Conservation (phyloP, 2,329 filamentous ascomycete genomes). For the Trichoderma harzianum region DNA sequence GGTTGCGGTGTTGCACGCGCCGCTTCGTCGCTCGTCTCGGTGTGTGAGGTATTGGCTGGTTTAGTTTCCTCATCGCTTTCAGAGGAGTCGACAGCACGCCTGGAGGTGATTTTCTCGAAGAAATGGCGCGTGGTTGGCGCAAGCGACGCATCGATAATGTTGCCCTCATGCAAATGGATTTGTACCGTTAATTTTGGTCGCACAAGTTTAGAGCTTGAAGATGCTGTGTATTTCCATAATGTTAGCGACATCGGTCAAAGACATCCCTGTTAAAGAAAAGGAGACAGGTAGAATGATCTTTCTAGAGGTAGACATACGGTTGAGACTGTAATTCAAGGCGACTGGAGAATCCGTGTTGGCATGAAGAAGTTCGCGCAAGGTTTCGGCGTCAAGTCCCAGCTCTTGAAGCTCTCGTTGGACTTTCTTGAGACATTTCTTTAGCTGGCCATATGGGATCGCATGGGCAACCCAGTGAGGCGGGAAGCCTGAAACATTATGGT, state of each 20-base stretch:
- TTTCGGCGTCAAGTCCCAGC: constrained; percentile 69
- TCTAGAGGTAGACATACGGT: constrained; percentile 36
- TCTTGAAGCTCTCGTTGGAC: constrained; percentile 67
- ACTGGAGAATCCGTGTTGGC: constrained; percentile 45
- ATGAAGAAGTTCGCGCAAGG: constrained; percentile 62
- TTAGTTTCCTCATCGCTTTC: not conserved
- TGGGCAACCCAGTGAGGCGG: constrained; percentile 68
- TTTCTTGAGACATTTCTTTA: constrained; percentile 87
- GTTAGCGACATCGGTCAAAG: not conserved
- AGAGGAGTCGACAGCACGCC: constrained; percentile 29
- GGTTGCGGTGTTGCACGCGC: not conserved
- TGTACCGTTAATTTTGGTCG: constrained; percentile 68
- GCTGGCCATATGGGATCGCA: constrained; percentile 77
- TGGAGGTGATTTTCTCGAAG: constrained; percentile 57
- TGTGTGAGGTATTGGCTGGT: not conserved
- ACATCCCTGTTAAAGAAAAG: no score
- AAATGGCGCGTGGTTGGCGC: constrained; percentile 62
- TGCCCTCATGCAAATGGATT: constrained; percentile 63
- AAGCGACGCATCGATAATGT: constrained; percentile 65
- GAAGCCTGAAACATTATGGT: constrained; percentile 49
- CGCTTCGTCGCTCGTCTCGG: not conserved
- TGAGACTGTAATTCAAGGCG: constrained; percentile 53
- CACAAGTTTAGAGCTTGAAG: constrained; percentile 46
- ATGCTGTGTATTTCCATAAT: constrained; percentile 25
- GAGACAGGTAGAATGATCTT: not conserved